A percentile compares a stretch with the other conserved stretches of the same genome.
phyloP scores from a whole-genome alignment of 2,329 filamentous ascomycete genomes.

The Colletotrichum ledebouriae region DNA sequence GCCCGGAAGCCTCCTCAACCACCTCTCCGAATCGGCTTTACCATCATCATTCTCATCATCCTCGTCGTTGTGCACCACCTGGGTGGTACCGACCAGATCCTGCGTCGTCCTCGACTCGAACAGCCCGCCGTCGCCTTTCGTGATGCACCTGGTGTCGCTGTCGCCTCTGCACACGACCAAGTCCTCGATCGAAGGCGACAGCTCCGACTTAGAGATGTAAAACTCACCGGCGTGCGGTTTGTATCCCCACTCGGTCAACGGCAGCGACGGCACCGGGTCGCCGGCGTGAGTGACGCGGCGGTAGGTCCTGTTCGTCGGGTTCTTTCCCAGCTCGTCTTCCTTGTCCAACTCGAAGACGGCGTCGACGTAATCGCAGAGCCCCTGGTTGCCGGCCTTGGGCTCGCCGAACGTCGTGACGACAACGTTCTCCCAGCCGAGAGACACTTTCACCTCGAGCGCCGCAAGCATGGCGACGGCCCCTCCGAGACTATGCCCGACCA shows the following conservation, averaged over 20 bases:
- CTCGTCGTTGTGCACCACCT: not conserved
- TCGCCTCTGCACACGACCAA: constrained; percentile 79
- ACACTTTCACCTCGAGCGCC: constrained; percentile 80
- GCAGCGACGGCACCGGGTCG: constrained; percentile 91
- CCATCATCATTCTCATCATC: not conserved
- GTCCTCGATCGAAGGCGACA: constrained; percentile 78
- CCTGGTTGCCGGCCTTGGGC: constrained; percentile 74
- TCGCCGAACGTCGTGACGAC: constrained; percentile 93
- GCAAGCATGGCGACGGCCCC: constrained; percentile 93
- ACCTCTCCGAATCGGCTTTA: constrained; percentile 37
- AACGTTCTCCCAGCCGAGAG: constrained; percentile 80
- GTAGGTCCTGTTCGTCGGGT: constrained; percentile 60
- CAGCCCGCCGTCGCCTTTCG: constrained; percentile 63
- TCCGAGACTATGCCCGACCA: constrained; percentile 93
- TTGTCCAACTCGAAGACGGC: constrained; percentile 61
- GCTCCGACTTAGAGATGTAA: constrained; percentile 79
- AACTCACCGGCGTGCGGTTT: constrained; percentile 88
- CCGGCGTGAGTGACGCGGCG: constrained; percentile 86
- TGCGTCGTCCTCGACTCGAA: constrained; percentile 46
- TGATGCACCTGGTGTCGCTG: constrained; percentile 79
- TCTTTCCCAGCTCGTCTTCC: constrained; percentile 43
- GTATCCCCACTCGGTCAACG: constrained; percentile 90
- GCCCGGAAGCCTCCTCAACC: constrained; percentile 62
- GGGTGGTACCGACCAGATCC: constrained; percentile 43
- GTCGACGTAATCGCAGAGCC: constrained; percentile 69